Evolutionary conservation across 2,329 filamentous ascomycete genomes (phyloP).

Genomic region (Calonectria henricotiae): DNA sequence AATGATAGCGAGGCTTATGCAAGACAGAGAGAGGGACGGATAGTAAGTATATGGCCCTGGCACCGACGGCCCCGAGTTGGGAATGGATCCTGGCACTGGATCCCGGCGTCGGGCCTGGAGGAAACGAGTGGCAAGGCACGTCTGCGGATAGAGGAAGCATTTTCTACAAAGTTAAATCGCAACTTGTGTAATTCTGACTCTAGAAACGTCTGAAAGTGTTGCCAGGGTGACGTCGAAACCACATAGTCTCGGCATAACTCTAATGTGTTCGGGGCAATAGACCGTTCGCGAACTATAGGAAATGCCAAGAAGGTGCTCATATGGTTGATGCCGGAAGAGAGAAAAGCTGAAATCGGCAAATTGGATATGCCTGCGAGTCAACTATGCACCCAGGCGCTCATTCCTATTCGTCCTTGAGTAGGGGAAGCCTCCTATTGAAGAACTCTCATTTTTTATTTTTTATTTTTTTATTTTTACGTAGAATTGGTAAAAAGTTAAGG

Average conservation of each 20-base stretch:
- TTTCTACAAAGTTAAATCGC: not conserved
- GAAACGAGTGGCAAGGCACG: not conserved
- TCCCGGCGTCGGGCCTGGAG: no score
- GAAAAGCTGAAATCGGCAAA: not conserved
- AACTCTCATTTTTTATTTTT: no score
- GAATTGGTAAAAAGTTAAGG: no score
- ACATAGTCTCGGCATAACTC: not conserved
- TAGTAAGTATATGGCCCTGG: no score
- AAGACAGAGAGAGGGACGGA: not conserved
- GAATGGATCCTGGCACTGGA: no score
- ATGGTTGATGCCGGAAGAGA: not conserved
- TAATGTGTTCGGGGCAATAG: not conserved
- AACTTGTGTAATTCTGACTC: not conserved
- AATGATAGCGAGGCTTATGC: not conserved
- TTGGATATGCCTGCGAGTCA: not conserved
- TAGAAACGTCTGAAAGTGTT: not conserved
- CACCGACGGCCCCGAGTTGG: not conserved
- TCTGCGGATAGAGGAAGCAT: not conserved
- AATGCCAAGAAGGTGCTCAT: no score
- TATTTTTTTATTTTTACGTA: no score
- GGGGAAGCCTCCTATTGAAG: no score
- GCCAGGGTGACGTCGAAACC: not conserved
- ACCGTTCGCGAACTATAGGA: not conserved
- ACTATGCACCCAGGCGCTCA: not conserved
- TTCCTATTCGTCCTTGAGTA: not conserved